Conservation (phyloP, 2,329 filamentous ascomycete species). For the Dendryphion nanum region DNA sequence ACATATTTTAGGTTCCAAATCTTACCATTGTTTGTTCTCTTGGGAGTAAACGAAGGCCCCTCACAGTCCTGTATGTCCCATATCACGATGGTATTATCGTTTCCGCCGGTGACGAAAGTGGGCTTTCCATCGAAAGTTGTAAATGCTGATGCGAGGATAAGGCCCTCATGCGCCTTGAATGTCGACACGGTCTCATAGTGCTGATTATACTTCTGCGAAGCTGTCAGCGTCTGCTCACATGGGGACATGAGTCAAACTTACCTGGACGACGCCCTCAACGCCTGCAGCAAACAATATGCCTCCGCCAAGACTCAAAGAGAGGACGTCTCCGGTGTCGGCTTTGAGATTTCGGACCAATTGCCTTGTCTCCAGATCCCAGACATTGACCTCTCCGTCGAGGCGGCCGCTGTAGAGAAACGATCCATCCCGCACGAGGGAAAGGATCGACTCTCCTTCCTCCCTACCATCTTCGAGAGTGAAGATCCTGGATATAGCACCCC, state of each 20-base stretch:
- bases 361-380: conserved; percentile 95
- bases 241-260: conserved; percentile 43
- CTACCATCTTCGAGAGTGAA: conserved; percentile 62
- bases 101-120: conserved; percentile 93
- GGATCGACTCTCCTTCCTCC: conserved; percentile 59
- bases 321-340: conserved; percentile 76
- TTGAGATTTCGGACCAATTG: conserved; percentile 87
- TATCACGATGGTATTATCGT: conserved; percentile 83
- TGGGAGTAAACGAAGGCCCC: conserved; percentile 43
- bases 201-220: conserved; percentile 65
- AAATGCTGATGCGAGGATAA: conserved; percentile 81
- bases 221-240: conserved; percentile 17
- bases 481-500: conserved; percentile 67
- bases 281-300: conserved; percentile 84
- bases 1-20: conserved; percentile 8
- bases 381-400: conserved; percentile 81
- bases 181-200: conserved; percentile 77
- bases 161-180: conserved; percentile 82
- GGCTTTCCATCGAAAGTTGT: conserved; percentile 68
- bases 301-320: conserved; percentile 81
- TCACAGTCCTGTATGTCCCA: conserved; percentile 72
- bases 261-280: conserved; percentile 82
- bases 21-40: conserved; percentile 57
- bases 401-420: conserved; percentile 92
- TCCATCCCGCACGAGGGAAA: conserved; percentile 83